These are phyloP conservation scores for Ophiostoma montium DNA, from an alignment of 2,329 filamentous ascomycete species.

Conservation along the genomic window DNA sequence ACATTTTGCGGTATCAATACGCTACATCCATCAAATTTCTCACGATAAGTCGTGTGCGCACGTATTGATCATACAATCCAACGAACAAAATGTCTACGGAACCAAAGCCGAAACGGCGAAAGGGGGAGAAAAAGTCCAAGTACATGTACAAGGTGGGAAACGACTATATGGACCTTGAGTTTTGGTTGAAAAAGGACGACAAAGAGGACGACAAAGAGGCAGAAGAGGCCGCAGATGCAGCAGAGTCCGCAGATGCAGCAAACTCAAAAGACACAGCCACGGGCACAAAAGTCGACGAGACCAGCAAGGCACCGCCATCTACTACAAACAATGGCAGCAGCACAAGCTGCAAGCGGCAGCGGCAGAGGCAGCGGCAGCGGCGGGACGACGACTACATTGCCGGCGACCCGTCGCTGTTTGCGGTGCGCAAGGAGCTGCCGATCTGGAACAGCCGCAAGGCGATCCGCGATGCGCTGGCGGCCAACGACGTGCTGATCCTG, in stretches of 20 bases:
- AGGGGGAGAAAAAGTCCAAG: constrained; percentile 5
- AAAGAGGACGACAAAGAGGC: background rate
- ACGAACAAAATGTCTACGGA: constrained; percentile 3
- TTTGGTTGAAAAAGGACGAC: constrained; percentile 5
- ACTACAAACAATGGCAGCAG: background rate
- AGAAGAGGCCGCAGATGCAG: background rate
- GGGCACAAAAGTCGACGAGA: background rate
- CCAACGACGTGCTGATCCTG: constrained; percentile 58
- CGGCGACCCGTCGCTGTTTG: constrained; percentile 16
- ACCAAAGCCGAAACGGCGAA: constrained; percentile 4
- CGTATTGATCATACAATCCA: too few species aligned
- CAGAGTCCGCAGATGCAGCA: background rate
- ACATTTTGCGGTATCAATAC: too few species aligned
- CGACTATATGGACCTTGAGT: constrained; percentile 8
- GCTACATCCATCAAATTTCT: too few species aligned
- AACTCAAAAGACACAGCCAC: background rate
- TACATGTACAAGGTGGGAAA: constrained; percentile 9
- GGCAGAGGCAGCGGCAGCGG: background rate
- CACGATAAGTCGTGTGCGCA: too few species aligned
- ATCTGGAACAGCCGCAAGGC: constrained; percentile 63
- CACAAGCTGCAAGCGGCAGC: constrained; percentile 3
- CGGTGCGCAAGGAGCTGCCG: constrained; percentile 53
- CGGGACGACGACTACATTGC: background rate
- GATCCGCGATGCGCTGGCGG: constrained; percentile 41
- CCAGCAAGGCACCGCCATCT: background rate